Percentiles rank a stretch among this genome's conserved stretches.
Conservation (phyloP, 2,329 filamentous ascomycete genomes). For the Venturia pyrina region DNA sequence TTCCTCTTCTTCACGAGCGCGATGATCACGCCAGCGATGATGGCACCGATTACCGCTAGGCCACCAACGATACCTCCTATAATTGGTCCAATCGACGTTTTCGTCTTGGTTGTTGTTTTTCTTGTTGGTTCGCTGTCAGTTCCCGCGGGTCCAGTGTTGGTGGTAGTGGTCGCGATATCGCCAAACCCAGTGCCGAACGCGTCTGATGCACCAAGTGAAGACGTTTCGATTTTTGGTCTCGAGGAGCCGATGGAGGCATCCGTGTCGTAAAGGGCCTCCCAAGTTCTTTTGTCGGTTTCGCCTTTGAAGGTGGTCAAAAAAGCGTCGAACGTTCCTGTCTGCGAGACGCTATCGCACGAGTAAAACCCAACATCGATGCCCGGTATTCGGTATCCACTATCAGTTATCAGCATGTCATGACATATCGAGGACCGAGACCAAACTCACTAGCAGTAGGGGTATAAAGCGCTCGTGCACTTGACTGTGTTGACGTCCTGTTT, state of each 20-base stretch:
- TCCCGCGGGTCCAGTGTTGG: neutral
- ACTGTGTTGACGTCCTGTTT: constrained; percentile 11
- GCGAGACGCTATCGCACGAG: neutral
- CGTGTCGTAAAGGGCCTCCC: neutral
- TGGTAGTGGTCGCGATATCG: neutral
- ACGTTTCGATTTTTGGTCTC: neutral
- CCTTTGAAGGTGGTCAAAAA: constrained; percentile 10
- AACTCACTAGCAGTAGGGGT: constrained; percentile 8
- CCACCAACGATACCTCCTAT: constrained; percentile 14
- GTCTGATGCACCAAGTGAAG: no score
- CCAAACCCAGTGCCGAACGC: neutral
- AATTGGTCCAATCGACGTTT: constrained; percentile 11
- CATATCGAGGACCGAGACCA: no score
- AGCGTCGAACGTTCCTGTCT: neutral
- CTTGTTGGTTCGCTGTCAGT: neutral
- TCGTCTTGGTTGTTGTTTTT: neutral
- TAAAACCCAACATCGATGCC: constrained; percentile 7
- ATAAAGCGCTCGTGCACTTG: neutral
- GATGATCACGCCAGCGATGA: constrained; percentile 7
- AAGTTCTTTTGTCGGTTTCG: constrained; percentile 1
- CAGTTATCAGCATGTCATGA: neutral
- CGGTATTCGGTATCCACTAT: neutral
- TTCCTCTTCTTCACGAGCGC: constrained; percentile 5
- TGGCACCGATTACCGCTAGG: constrained; percentile 3
- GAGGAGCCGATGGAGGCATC: neutral